These are phyloP conservation scores for Xerocomellus intermedius DNA, from an alignment of 768 basidiomycete species.

Conservation along the genomic window DNA sequence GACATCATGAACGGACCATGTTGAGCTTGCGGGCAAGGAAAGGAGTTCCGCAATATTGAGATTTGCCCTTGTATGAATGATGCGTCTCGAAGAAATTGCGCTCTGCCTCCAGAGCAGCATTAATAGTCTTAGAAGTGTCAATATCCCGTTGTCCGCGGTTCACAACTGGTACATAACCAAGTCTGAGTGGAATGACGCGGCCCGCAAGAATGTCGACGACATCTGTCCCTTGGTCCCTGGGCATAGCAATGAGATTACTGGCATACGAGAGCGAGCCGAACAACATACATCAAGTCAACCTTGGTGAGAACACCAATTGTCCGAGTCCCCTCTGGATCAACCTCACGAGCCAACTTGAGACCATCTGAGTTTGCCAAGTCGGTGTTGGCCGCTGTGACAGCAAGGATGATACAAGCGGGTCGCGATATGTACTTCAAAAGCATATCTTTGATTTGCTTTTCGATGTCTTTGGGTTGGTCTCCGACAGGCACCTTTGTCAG, in stretches of 20 bases:
- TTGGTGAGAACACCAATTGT: conserved; percentile 99
- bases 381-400: conserved; percentile 92
- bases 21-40: conserved; percentile 95
- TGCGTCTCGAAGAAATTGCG: conserved; percentile 95
- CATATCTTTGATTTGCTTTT: conserved; percentile 97
- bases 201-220: conserved; percentile 99
- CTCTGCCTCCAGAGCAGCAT: conserved; percentile 83
- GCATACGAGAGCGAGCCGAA: background rate
- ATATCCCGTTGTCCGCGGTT: conserved; percentile 99
- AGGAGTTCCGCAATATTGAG: conserved; percentile 96
- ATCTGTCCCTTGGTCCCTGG: conserved; percentile 94
- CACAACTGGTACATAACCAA: conserved; percentile 98
- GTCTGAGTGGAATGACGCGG: conserved; percentile 89
- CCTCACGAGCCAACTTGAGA: conserved; percentile 91
- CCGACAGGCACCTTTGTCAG: conserved; percentile 94
- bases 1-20: conserved; percentile 53
- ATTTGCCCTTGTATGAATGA: conserved; percentile 87
- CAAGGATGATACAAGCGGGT: conserved; percentile 93
- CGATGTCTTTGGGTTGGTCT: conserved; percentile 96
- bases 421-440: conserved; percentile 92
- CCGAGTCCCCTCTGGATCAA: conserved; percentile 93
- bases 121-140: conserved; percentile 83
- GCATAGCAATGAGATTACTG: conserved; percentile 8
- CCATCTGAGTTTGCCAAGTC: conserved; percentile 99
- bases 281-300: conserved; percentile 91